Conservation (phyloP, 2,329 filamentous ascomycete species). For the Cercospora nicotianae region DNA sequence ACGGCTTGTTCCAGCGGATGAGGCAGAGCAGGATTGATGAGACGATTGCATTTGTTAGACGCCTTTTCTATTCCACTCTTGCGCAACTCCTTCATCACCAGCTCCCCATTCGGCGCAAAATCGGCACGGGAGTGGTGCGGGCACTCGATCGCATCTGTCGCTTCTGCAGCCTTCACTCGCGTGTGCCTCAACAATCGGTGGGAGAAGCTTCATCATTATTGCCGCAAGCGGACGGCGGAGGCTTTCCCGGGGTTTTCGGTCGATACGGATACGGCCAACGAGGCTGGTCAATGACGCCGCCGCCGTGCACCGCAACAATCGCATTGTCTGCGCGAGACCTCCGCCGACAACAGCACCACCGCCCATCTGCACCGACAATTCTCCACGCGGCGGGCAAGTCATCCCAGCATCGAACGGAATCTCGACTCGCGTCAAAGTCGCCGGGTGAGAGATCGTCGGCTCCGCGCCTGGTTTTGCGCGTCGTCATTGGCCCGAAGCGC, state of each 20-base stretch:
- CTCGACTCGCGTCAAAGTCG: constrained; percentile 9
- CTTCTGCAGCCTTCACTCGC: background rate
- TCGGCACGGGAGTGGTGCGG: background rate
- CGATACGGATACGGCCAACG: background rate
- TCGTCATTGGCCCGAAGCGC: constrained; percentile 3
- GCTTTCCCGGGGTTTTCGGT: background rate
- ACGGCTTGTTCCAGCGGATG: background rate
- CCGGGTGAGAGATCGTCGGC: background rate
- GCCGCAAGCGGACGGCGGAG: constrained; percentile 3
- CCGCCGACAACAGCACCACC: background rate
- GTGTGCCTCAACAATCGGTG: background rate
- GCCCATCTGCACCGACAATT: background rate
- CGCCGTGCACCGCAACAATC: background rate
- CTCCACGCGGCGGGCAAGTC: background rate
- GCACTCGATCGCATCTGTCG: background rate
- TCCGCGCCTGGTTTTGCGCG: background rate
- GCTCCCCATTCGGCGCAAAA: background rate
- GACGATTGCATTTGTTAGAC: background rate
- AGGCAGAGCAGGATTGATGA: background rate
- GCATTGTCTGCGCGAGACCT: background rate
- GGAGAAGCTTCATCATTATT: background rate
- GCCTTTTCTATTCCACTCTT: background rate
- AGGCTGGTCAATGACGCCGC: constrained; percentile 1
- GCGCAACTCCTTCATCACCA: background rate
- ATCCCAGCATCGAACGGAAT: constrained; percentile 14